Conservation (phyloP, 495 filamentous ascomycete species). For the Annulohypoxylon bovei region DNA sequence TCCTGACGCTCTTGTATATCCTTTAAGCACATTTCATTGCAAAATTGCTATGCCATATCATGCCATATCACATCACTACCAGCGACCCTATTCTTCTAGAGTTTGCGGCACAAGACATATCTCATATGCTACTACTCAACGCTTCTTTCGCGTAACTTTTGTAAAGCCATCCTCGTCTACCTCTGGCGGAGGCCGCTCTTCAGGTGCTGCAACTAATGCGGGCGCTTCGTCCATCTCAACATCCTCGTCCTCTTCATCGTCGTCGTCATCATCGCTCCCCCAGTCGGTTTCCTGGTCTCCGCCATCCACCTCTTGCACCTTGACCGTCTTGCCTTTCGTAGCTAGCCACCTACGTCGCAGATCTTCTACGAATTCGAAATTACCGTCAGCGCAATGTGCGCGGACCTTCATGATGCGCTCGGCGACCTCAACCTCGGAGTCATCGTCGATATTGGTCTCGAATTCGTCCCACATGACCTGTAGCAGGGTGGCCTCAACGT, state of each 20-base stretch:
- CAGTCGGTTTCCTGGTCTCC: constrained; percentile 69
- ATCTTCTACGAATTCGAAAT: constrained; percentile 73
- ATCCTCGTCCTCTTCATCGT: constrained; percentile 67
- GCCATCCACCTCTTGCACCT: constrained; percentile 69
- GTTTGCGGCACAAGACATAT: constrained; percentile 1
- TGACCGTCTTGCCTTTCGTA: constrained; percentile 62
- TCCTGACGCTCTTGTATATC: constrained; percentile 35
- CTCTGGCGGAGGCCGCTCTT: constrained; percentile 75
- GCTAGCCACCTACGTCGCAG: constrained; percentile 74
- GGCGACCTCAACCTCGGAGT: constrained; percentile 78
- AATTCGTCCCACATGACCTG: constrained; percentile 97
- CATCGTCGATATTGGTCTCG: constrained; percentile 89
- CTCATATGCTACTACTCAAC: constrained; percentile 43
- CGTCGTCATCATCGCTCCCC: constrained; percentile 60
- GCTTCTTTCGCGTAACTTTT: constrained; percentile 83
- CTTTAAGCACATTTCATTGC: constrained; percentile 31
- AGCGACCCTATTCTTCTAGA: constrained; percentile 5
- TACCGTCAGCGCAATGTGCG: constrained; percentile 66
- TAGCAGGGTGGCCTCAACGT: constrained; percentile 82
- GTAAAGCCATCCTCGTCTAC: constrained; percentile 95
- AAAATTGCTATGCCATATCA: constrained; percentile 21
- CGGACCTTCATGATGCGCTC: constrained; percentile 74
- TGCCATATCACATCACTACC: constrained; percentile 3
- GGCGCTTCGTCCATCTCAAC: constrained; percentile 83
- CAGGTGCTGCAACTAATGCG: constrained; percentile 63